Conservation (phyloP, 129 eudicot genomes). For the Saposhnikovia divaricata region DNA sequence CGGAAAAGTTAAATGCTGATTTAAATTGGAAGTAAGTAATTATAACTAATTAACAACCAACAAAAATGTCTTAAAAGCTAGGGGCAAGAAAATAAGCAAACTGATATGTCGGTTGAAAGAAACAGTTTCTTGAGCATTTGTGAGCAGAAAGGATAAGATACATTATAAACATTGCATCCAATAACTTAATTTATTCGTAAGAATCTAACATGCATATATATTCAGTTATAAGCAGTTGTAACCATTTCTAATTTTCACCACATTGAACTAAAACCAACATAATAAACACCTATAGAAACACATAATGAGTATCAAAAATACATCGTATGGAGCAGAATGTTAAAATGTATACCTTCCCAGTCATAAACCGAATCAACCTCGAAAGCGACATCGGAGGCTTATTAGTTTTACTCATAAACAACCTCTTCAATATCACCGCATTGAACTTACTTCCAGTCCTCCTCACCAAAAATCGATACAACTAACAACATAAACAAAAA, state of each 20-base stretch:
- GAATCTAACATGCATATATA: too few species aligned
- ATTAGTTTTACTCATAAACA: slow-evolving; percentile 84
- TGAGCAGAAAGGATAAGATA: not conserved
- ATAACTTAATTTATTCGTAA: too few species aligned
- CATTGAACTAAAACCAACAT: not conserved
- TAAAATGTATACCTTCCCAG: slow-evolving; percentile 48
- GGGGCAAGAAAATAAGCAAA: too few species aligned
- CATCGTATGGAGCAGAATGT: not conserved
- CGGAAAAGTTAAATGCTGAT: not conserved
- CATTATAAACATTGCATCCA: too few species aligned
- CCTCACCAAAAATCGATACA: slow-evolving; percentile 77
- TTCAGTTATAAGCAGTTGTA: too few species aligned
- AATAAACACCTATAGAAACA: too few species aligned
- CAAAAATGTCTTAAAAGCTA: not conserved
- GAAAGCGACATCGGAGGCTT: slow-evolving; percentile 78
- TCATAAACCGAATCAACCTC: slow-evolving; percentile 55
- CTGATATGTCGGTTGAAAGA: not conserved
- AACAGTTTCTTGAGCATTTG: not conserved
- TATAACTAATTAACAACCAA: not conserved
- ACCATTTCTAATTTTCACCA: not conserved
- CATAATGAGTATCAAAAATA: not conserved
- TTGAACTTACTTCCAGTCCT: slow-evolving; percentile 76
- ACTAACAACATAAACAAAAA: slow-evolving; percentile 18
- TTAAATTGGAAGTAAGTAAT: not conserved
- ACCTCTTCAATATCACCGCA: slow-evolving; percentile 80